phyloP scores from a whole-genome alignment of 495 filamentous ascomycete genomes.

The Neurospora sp. region DNA sequence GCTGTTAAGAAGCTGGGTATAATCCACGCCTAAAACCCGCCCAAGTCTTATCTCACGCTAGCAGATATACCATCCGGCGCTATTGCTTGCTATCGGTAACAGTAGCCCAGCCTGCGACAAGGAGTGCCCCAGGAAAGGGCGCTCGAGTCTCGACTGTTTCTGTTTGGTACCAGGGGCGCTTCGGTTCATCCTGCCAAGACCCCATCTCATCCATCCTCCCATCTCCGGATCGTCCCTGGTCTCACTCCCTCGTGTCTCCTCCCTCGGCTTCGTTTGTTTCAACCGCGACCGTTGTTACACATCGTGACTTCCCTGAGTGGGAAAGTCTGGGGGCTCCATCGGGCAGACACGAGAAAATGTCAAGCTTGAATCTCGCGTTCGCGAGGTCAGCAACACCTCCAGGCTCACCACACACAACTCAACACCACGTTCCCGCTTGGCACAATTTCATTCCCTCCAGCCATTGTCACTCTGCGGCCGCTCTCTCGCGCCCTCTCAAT shows the following conservation, averaged over 20 bases:
- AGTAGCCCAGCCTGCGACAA: neutral
- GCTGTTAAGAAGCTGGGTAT: neutral
- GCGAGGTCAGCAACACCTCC: neutral
- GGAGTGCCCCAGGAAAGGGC: neutral
- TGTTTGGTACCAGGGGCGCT: neutral
- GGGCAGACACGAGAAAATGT: neutral
- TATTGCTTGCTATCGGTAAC: neutral
- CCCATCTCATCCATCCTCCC: neutral
- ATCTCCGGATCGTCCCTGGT: neutral
- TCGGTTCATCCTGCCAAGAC: neutral
- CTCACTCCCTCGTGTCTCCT: neutral
- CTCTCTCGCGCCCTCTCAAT: neutral
- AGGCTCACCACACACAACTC: neutral
- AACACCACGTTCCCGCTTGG: neutral
- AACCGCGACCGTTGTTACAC: neutral
- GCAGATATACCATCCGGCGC: neutral
- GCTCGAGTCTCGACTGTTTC: neutral
- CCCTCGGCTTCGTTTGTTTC: neutral
- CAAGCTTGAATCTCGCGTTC: neutral
- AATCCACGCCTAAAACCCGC: neutral
- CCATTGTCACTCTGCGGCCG: neutral
- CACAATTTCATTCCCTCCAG: neutral
- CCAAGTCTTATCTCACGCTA: neutral
- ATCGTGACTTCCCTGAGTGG: neutral
- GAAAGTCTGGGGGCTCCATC: neutral